Percentiles rank a stretch among this genome's conserved stretches.
Evolutionary conservation across 176 grass and related monocot genomes (phyloP).

Genomic region (Cenchrus fungigraminus): DNA sequence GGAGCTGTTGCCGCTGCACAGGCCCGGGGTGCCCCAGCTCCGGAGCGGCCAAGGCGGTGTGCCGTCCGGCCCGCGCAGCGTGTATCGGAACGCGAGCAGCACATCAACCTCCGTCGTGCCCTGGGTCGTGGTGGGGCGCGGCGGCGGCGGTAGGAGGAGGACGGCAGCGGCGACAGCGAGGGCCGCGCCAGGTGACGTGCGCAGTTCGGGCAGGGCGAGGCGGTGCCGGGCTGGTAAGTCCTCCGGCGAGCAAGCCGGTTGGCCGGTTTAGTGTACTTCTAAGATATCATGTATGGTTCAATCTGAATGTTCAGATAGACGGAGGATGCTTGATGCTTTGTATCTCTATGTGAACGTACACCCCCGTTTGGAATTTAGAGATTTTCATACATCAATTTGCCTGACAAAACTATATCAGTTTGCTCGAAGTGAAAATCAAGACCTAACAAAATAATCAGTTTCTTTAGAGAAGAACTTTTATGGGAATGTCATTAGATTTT

Average conservation of each 20-base stretch:
- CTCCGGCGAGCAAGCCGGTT: not conserved
- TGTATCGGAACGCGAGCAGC: constrained; percentile 70
- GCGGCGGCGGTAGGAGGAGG: not conserved
- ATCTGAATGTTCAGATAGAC: too few relatives aligned
- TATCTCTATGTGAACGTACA: too few relatives aligned
- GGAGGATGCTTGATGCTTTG: too few relatives aligned
- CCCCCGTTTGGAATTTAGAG: too few relatives aligned
- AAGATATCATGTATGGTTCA: too few relatives aligned
- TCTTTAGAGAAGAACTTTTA: too few relatives aligned
- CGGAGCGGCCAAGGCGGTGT: constrained; percentile 56
- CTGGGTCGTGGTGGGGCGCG: not conserved
- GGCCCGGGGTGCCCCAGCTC: constrained; percentile 54
- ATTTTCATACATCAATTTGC: too few relatives aligned
- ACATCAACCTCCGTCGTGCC: constrained; percentile 45
- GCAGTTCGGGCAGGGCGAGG: not conserved
- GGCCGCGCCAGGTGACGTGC: constrained; percentile 20
- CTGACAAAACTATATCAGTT: too few relatives aligned
- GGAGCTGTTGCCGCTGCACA: constrained; percentile 38
- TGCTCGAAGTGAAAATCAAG: too few relatives aligned
- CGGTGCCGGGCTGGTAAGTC: not conserved
- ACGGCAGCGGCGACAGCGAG: not conserved
- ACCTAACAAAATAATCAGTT: too few relatives aligned
- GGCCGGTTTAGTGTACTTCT: too few relatives aligned
- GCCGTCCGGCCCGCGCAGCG: constrained; percentile 42
- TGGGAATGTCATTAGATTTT: too few relatives aligned